Base-by-base conservation (phyloP, 75 land plant genomes). In the Gnetum montanum region DNA sequence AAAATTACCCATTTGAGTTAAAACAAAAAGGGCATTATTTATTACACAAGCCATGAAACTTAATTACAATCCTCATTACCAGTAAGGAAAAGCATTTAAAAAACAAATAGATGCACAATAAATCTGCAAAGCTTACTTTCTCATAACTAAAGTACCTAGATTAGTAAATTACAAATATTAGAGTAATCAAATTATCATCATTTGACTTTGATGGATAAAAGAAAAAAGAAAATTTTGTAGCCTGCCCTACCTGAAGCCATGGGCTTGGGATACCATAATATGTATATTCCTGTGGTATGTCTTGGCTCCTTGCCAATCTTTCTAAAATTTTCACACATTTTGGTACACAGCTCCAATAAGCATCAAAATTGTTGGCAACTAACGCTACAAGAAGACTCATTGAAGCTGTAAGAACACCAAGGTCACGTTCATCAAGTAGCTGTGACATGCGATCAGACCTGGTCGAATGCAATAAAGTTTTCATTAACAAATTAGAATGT, bases 161-260 rank as follows among this genome's bases (percentile, higher is more conserved):
- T n/a, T n/a, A n/a, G n/a, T n/a, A n/a, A n/a, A n/a, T n/a, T n/a
- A n/a, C n/a, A n/a, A n/a, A n/a, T n/a, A n/a, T n/a, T n/a, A n/a
- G n/a, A n/a, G n/a, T n/a, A n/a, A n/a, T n/a, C n/a, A n/a, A n/a
- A n/a, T n/a, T n/a, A n/a, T n/a, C n/a, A n/a, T n/a, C n/a, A n/a
- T n/a, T n/a, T n/a, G n/a, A n/a, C n/a, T n/a, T n/a, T n/a, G n/a
- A n/a, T n/a, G n/a, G n/a, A n/a, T n/a, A n/a, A n/a, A n/a, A n/a
- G n/a, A n/a, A n/a, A n/a, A n/a, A n/a, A n/a, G n/a, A n/a, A n/a
- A n/a, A n/a, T n/a, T n/a, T n/a, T n/a, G n/a, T n/a, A n/a, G n/a
- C n/a, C n/a, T n/a, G n/a, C n/a, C n/a, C n/a, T n/a, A 86, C 99
- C 97, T 95, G 97, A 65, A 95, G 89, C 99, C 99, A 95, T 44